phyloP scores from a whole-genome alignment of 2,329 filamentous ascomycete genomes.

The Phialemoniopsis sp. region DNA sequence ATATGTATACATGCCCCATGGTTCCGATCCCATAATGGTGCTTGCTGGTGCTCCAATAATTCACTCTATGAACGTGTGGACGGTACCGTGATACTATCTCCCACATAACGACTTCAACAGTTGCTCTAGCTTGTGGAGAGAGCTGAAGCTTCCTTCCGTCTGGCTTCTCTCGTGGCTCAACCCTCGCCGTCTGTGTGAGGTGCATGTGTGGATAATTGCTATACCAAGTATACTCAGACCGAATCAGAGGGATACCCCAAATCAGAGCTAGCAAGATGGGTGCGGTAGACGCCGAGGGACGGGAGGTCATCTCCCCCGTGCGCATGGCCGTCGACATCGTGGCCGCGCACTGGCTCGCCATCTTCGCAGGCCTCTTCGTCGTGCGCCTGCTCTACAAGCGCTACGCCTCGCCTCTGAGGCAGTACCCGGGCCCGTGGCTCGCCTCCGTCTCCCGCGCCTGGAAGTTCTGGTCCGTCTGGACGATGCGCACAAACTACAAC shows the following conservation, averaged over 20 bases:
- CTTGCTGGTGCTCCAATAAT: no score
- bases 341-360: constrained; percentile 20
- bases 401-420: constrained; percentile 27
- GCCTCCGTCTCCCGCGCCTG: constrained; percentile 31
- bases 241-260: not conserved
- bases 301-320: constrained; percentile 14
- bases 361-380: constrained; percentile 18
- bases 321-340: constrained; percentile 15
- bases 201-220: no score
- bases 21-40: no score
- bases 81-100: no score
- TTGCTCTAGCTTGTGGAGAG: no score
- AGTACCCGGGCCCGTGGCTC: constrained; percentile 26
- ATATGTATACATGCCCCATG: no score
- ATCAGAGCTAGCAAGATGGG: not conserved
- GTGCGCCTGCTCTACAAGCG: constrained; percentile 20
- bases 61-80: no score
- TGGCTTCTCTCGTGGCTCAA: no score
- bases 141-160: no score
- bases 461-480: constrained; percentile 32
- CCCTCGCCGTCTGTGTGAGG: no score
- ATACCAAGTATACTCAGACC: no score
- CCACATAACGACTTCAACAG: no score
- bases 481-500: constrained; percentile 33
- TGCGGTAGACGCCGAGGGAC: constrained; percentile 12